Evolutionary conservation across 2,329 filamentous ascomycete genomes (phyloP).

Genomic region (Leptographium galeiforme): DNA sequence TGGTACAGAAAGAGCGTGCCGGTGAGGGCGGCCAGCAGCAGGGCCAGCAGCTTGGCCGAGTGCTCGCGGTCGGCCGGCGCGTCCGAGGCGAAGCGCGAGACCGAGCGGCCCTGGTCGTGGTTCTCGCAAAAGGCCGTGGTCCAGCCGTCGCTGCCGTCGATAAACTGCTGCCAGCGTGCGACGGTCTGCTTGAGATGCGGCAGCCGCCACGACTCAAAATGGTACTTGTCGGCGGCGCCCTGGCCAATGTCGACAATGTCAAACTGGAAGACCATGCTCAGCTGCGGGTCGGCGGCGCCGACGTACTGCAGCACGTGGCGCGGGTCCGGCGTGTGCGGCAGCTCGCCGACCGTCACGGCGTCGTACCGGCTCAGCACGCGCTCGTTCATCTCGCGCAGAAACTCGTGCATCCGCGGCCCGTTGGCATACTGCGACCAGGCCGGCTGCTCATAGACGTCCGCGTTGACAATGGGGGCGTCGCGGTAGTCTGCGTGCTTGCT

Average conservation of each 20-base stretch:
- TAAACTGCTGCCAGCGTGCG: slow-evolving; percentile 35
- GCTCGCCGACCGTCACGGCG: slow-evolving; percentile 59
- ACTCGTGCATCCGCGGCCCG: slow-evolving; percentile 56
- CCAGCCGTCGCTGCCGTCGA: slow-evolving; percentile 40
- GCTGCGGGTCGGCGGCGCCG: slow-evolving; percentile 39
- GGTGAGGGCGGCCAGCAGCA: slow-evolving; percentile 31
- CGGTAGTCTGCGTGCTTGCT: slow-evolving; percentile 44
- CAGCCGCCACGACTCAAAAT: slow-evolving; percentile 35
- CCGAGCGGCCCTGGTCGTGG: slow-evolving; percentile 44
- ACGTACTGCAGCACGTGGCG: slow-evolving; percentile 46
- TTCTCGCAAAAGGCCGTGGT: slow-evolving; percentile 50
- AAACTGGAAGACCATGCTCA: slow-evolving; percentile 60
- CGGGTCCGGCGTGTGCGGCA: slow-evolving; percentile 47
- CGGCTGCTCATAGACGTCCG: slow-evolving; percentile 36
- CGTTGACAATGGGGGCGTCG: slow-evolving; percentile 32
- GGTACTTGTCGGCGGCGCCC: slow-evolving; percentile 32
- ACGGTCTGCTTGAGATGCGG: slow-evolving; percentile 28
- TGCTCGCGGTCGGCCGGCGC: slow-evolving; percentile 24
- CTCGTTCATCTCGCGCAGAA: slow-evolving; percentile 49
- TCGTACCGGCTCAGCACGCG: slow-evolving; percentile 45
- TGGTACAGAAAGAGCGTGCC: slow-evolving; percentile 48
- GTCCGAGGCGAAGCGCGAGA: slow-evolving; percentile 38
- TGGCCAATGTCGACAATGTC: slow-evolving; percentile 49
- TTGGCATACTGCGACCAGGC: slow-evolving; percentile 49
- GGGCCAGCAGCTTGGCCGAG: slow-evolving; percentile 39